Conservation (phyloP, 129 eudicot species). For the Gnaphalium uliginosum region DNA sequence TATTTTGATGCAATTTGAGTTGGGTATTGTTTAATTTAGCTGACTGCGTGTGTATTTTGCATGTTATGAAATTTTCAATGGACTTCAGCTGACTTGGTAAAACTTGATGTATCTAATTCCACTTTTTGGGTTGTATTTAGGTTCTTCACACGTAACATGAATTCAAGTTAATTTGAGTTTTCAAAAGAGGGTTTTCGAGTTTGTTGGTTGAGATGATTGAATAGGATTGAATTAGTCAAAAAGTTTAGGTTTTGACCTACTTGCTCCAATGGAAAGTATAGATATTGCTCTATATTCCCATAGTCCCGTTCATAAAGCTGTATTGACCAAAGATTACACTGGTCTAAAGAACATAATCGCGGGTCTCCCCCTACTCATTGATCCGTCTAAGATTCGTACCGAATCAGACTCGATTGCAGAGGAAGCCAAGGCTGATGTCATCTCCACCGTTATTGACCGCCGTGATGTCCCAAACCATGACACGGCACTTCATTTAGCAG, state of each 20-base stretch:
- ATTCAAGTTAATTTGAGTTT: neutral
- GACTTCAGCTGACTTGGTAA: conserved; percentile 12
- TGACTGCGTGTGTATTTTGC: neutral
- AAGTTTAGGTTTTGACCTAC: conserved; percentile 28
- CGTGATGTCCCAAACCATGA: conserved; percentile 54
- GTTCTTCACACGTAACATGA: conserved; percentile 1
- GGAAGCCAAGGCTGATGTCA: conserved; percentile 45
- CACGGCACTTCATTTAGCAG: conserved; percentile 57
- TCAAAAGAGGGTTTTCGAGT: neutral
- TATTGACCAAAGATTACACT: conserved; percentile 39
- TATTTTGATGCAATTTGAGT: neutral
- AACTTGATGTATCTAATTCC: conserved; percentile 1
- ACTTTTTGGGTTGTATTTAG: conserved; percentile 17
- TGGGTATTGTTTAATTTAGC: neutral
- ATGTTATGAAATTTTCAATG: conserved; percentile 2
- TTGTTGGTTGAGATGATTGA: conserved; percentile 23
- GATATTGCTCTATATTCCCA: conserved; percentile 44
- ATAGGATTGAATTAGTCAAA: conserved; percentile 8
- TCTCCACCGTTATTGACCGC: conserved; percentile 43
- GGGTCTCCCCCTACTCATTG: conserved; percentile 42
- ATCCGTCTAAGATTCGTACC: conserved; percentile 31
- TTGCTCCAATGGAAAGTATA: conserved; percentile 37
- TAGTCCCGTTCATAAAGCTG: conserved; percentile 49
- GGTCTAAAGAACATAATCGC: conserved; percentile 29
- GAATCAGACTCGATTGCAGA: conserved; percentile 42